Base-by-base conservation (phyloP, 2,329 filamentous ascomycete genomes). In the Penicillium psychrosexuale region DNA sequence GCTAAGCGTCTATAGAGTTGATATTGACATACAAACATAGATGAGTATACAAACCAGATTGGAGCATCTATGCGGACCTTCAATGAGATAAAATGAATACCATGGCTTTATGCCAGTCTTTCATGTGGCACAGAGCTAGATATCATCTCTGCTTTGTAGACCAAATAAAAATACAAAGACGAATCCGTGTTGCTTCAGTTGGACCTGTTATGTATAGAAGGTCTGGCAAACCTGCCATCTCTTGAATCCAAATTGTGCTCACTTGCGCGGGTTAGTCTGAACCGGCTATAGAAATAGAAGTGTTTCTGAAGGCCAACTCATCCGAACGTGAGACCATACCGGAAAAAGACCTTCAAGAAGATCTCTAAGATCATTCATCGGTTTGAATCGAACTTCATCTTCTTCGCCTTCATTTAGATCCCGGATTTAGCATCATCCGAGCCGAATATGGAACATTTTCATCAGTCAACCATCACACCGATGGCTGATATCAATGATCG, bases 81-180 rank as follows among this genome's bases (percentile, higher is more conserved):
- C 19, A 51, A 45, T 51, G 48, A 13, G 22, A 45, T 8, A 19
- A 8, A 13, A 42, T 36, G 15, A 17, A 37, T n/a, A 42, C 24
- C 45, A 49, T 42, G 37, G n/a, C 51, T 37, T 48, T 53, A 34
- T 53, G 3, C 3, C 2, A 8, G 19, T 49, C 51, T 53, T 53
- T 53, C 19, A 53, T 34, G 17, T 15, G 8, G 7, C 13, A 50
- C 37, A 42, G 6, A 28, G 12, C 9, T 22, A 13, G 5, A 30
- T 36, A 1, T 2, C 13, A 12, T 31, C 22, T 28, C 30, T 34
- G 51, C 51, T 53, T 53, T 53, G 51, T 53, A 36, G 15, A 48
- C 11, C 28, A 39, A 34, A 30, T 39, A 51, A 38, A 38, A 47
- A 53, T 53, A 53, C 17, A 27, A 9, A 47, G 44, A 34, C 7